Conservation (phyloP, 1,139 yeast genomes). For the Suhomyces bolitotheri region DNA sequence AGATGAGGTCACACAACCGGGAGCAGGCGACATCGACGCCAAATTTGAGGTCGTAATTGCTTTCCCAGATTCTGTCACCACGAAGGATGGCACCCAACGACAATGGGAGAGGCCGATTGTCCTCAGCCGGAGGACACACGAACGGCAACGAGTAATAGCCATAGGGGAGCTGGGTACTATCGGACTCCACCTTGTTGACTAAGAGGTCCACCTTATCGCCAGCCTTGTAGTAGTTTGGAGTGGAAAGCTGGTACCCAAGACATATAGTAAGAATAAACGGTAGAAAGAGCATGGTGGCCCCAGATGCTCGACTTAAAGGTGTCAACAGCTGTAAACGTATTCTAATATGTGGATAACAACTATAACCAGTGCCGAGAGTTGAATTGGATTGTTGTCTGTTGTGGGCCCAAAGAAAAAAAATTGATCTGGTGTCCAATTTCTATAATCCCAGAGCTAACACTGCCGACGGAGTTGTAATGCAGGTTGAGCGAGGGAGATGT, state of each 20-base stretch:
- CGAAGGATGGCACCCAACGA: slow-evolving; percentile 76
- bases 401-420: too few species aligned
- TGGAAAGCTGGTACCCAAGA: slow-evolving; percentile 12
- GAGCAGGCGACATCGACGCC: slow-evolving; percentile 65
- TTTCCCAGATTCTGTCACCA: slow-evolving; percentile 80
- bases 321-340: not conserved
- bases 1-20: slow-evolving; percentile 63
- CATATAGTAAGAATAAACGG: not conserved
- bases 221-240: slow-evolving; percentile 32
- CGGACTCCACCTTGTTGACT: slow-evolving; percentile 79
- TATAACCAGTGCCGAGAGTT: too few species aligned
- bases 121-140: slow-evolving; percentile 68
- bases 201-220: slow-evolving; percentile 69
- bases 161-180: slow-evolving; percentile 73
- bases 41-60: slow-evolving; percentile 64
- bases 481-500: too few species aligned
- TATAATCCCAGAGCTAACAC: too few species aligned
- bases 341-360: too few species aligned
- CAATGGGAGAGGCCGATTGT: slow-evolving; percentile 59
- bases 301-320: not conserved
- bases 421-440: too few species aligned
- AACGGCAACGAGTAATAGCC: slow-evolving; percentile 78
- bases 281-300: slow-evolving; percentile 5
- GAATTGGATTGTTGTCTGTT: too few species aligned
- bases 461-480: too few species aligned